These are phyloP conservation scores for Myochromella boudieri DNA, from an alignment of 768 basidiomycete species.

Conservation along the genomic window DNA sequence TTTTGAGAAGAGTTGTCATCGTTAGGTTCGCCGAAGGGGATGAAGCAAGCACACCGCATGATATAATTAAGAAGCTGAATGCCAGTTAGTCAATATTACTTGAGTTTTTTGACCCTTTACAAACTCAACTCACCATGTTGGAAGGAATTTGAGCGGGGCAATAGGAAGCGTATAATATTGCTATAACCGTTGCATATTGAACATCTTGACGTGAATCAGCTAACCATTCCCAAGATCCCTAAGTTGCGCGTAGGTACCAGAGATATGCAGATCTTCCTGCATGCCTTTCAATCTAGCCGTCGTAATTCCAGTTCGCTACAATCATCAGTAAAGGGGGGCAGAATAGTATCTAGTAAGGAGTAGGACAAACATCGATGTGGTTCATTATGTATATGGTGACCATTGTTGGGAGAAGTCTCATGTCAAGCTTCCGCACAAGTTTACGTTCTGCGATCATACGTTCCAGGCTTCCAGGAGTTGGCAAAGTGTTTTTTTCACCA, in stretches of 20 bases:
- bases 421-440: conserved; percentile 43
- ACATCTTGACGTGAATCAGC: conserved; percentile 38
- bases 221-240: neutral
- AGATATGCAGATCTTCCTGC: conserved; percentile 45
- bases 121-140: conserved; percentile 49
- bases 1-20: neutral
- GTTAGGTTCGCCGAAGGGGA: neutral
- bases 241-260: conserved; percentile 27
- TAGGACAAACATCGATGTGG: conserved; percentile 52
- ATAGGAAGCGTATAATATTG: conserved; percentile 57
- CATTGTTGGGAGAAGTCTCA: conserved; percentile 42
- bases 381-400: conserved; percentile 50
- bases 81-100: neutral
- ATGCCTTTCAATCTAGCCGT: conserved; percentile 51
- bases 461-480: neutral
- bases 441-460: conserved; percentile 10
- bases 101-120: neutral
- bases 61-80: conserved; percentile 28
- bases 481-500: too few relatives aligned
- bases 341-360: too few relatives aligned
- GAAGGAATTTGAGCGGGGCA: conserved; percentile 66
- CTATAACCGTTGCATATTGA: conserved; percentile 52
- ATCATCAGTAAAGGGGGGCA: too few relatives aligned
- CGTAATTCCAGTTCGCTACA: conserved; percentile 49
- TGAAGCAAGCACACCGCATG: conserved; percentile 35